phyloP scores from a whole-genome alignment of 75 land plant genomes.

The Ceratopteris richardii region DNA sequence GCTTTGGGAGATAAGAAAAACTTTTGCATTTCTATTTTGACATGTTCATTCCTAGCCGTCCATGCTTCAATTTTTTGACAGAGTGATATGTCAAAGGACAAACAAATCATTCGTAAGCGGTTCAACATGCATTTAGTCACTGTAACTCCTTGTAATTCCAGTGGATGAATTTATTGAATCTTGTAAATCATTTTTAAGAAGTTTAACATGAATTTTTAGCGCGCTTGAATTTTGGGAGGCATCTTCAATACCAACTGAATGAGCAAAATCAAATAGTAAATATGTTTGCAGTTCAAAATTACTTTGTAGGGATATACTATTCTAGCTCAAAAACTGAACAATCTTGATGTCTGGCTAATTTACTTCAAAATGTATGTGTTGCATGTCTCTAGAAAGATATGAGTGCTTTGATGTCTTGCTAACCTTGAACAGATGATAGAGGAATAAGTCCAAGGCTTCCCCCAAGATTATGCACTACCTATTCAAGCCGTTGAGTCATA shows the following conservation, averaged over 20 bases:
- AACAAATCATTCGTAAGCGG: conserved; percentile 65
- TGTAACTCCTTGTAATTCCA: background rate
- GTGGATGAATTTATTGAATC: conserved; percentile 5
- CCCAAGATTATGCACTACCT: conserved; percentile 30
- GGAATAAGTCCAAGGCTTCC: conserved; percentile 32
- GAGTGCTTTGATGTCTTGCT: conserved; percentile 24
- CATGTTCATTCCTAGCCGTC: conserved; percentile 61
- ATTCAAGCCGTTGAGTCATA: conserved; percentile 24
- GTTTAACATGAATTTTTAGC: conserved; percentile 26
- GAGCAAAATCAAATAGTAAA: conserved; percentile 23
- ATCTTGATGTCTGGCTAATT: conserved; percentile 21
- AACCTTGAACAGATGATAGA: conserved; percentile 22
- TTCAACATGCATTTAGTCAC: conserved; percentile 32
- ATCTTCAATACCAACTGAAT: conserved; percentile 31
- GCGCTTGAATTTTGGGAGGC: conserved; percentile 15
- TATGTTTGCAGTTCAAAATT: conserved; percentile 19
- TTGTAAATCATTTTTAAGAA: conserved; percentile 20
- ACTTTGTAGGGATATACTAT: conserved; percentile 11
- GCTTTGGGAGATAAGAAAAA: conserved; percentile 26
- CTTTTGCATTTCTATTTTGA: conserved; percentile 40
- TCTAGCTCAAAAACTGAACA: conserved; percentile 19
- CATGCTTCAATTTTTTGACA: conserved; percentile 73
- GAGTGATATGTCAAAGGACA: conserved; percentile 72
- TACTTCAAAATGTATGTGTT: conserved; percentile 18
- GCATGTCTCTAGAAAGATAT: conserved; percentile 35